Conservation (phyloP, 306 rosid genomes). For the Rosa multiflora region DNA sequence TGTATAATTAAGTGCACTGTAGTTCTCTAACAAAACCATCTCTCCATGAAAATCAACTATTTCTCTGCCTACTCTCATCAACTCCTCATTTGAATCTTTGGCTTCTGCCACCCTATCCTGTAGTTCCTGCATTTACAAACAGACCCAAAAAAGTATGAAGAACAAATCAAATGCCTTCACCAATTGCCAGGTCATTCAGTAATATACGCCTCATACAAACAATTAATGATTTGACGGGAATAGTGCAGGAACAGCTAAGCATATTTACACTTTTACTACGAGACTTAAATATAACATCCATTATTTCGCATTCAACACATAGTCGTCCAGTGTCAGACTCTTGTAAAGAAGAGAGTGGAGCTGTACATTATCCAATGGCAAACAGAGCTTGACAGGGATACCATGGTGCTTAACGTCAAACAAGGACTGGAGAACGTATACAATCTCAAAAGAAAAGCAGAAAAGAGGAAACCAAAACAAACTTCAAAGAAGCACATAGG, state of each 20-base stretch:
- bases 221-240: not conserved
- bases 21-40: constrained; percentile 88
- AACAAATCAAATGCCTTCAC: not conserved
- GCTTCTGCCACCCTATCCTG: constrained; percentile 58
- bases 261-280: not conserved
- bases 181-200: not conserved
- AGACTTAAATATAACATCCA: not conserved
- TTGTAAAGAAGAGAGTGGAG: no score
- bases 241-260: not conserved
- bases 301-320: not conserved
- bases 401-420: not conserved
- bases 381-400: not conserved
- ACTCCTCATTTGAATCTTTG: constrained; percentile 55
- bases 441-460: not conserved
- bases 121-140: constrained; percentile 53
- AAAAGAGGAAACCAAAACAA: not conserved
- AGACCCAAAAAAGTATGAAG: not conserved
- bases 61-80: constrained; percentile 63
- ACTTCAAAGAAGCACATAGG: not conserved
- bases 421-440: not conserved
- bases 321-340: not conserved
- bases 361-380: not conserved
- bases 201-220: not conserved
- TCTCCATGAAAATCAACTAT: constrained; percentile 92
- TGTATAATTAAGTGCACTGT: constrained; percentile 81